Evolutionary conservation across 2,329 filamentous ascomycete genomes (phyloP), one percentile per base, ranked within the genome.

Genomic region (Byssothecium circinans): DNA sequence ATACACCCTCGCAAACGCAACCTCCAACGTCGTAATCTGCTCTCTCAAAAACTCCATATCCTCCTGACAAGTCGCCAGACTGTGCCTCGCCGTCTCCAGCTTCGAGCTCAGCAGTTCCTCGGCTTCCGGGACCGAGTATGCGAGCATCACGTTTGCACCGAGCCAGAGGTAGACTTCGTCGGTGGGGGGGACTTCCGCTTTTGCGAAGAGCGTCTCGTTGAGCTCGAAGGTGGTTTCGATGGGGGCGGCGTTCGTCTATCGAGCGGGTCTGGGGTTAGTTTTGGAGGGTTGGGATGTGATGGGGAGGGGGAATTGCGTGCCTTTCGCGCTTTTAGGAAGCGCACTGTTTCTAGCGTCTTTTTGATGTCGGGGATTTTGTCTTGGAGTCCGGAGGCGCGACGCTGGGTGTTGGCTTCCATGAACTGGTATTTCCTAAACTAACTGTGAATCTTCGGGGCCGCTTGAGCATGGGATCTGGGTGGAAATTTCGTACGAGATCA

Each of bases 11-110:
- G 94, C 94, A 33, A 92, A 91, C 3, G 94, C 94, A 27, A 99
- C 94, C 73, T 99, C 94, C 78, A 99, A 86, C 0, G 91, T 96
- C 89, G 94, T 99, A 61, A 99, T 95, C 74, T 99, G 94, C 71
- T 97, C 92, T 52, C 94, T 79, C 64, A 99, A 74, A 68, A 97
- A 99, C 69, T 97, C 94, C 65, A 96, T 73, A 72, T 99, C 94
- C 75, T 99, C 94, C 68, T 96, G 91, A 67, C 91, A 96, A 62
- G 95, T 92, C n/a, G 76, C 75, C 58, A 95, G 73, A 64, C 86
- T 95, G 65, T 82, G 79, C 72, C 91, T 87, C 1, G 94, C 94
- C 8, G 89, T 87, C 22, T 79, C 75, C 17, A 96, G 76, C 72
- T 96, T 96, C 12, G 85, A 83, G 36, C 81, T 76, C 46, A 99